Evolutionary conservation across 1,139 yeast species (phyloP).

Genomic region (Yamadazyma triangularis): DNA sequence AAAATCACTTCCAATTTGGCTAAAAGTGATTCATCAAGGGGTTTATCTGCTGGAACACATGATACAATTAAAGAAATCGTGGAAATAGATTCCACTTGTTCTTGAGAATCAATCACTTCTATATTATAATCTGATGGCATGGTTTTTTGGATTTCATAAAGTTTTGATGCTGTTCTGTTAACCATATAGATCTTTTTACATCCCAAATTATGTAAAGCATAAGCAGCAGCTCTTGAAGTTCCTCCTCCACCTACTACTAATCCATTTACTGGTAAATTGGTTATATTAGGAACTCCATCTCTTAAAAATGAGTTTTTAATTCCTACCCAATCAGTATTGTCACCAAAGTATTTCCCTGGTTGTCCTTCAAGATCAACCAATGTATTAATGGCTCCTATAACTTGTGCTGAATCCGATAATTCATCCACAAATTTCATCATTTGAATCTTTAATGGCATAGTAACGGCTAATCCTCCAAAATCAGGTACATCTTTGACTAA

Average conservation of each 20-base stretch:
- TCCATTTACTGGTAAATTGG: slow-evolving; percentile 41
- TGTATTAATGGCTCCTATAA: slow-evolving; percentile 93
- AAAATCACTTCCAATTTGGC: slow-evolving; percentile 47
- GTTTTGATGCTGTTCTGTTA: slow-evolving; percentile 73
- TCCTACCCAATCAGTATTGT: slow-evolving; percentile 96
- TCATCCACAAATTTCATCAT: slow-evolving; percentile 63
- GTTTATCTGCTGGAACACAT: slow-evolving; percentile 85
- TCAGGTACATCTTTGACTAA: slow-evolving; percentile 41
- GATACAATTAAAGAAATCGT: slow-evolving; percentile 66
- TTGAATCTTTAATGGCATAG: slow-evolving; percentile 84
- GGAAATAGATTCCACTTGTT: slow-evolving; percentile 36
- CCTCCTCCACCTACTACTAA: slow-evolving; percentile 96
- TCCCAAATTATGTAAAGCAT: slow-evolving; percentile 77
- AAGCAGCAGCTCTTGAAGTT: slow-evolving; percentile 92
- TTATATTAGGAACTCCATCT: slow-evolving; percentile 53
- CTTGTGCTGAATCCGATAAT: slow-evolving; percentile 65
- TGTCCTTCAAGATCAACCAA: slow-evolving; percentile 50
- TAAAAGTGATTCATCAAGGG: slow-evolving; percentile 53
- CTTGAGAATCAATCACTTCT: slow-evolving; percentile 49
- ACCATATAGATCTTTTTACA: slow-evolving; percentile 71
- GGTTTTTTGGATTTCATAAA: slow-evolving; percentile 51
- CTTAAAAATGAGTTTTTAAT: slow-evolving; percentile 62
- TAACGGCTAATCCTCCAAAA: slow-evolving; percentile 89
- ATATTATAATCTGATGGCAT: slow-evolving; percentile 64
- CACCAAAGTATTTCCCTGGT: slow-evolving; percentile 60